A percentile compares a stretch with the other conserved stretches of the same genome.
Conservation (phyloP, 2,329 filamentous ascomycete species). For the Calonectria crousiana region DNA sequence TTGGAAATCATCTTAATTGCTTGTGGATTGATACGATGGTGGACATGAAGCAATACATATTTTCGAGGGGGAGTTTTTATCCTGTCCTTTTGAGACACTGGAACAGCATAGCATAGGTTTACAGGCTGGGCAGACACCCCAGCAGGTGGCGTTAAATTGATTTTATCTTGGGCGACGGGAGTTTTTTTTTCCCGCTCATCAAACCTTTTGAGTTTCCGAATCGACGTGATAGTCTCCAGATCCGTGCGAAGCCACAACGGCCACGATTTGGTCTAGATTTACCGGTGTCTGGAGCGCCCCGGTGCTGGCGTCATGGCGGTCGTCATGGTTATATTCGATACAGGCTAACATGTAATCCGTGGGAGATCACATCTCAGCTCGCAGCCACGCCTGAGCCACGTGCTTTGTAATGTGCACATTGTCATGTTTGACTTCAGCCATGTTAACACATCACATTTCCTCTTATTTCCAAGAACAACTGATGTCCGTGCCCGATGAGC, state of each 20-base stretch:
- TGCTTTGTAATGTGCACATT: not conserved
- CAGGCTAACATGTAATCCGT: not conserved
- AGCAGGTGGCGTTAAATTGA: conserved; percentile 23
- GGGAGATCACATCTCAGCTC: not conserved
- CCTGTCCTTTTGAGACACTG: conserved; percentile 8
- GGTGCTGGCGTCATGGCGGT: not conserved
- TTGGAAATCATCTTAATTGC: conserved; percentile 3
- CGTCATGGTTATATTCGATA: not conserved
- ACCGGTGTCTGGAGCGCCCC: not conserved
- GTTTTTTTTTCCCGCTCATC: not conserved
- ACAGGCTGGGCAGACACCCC: conserved; percentile 24
- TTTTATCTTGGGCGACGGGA: not conserved
- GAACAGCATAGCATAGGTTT: conserved; percentile 13
- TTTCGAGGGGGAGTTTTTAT: not conserved
- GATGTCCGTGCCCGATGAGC: not conserved
- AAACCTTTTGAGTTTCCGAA: not conserved
- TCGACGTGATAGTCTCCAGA: not conserved
- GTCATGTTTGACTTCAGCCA: not conserved
- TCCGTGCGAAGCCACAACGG: not conserved
- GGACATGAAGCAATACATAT: conserved; percentile 18
- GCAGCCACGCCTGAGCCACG: not conserved
- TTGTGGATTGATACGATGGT: conserved; percentile 4
- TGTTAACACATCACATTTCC: not conserved
- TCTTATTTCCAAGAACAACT: not conserved
- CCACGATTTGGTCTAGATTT: not conserved